These are phyloP conservation scores for Grosmannia clavigera DNA, from an alignment of 2,329 filamentous ascomycete genomes.

Conservation along the genomic window DNA sequence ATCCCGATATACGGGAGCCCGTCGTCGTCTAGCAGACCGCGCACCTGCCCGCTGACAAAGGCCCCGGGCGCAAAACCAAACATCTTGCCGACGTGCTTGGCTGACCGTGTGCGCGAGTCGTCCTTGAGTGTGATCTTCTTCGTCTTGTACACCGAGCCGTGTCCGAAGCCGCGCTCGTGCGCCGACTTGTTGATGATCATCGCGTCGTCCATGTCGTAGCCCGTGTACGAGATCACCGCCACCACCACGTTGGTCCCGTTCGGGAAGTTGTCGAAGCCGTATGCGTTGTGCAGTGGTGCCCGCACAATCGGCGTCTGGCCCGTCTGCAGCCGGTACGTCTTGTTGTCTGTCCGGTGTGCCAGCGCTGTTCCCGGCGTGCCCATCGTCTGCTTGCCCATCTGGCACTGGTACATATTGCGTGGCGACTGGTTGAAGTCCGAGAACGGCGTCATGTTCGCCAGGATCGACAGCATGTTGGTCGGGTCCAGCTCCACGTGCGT, in stretches of 20 bases:
- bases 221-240: slow-evolving; percentile 95
- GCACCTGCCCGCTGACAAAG: slow-evolving; percentile 56
- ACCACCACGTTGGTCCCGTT: slow-evolving; percentile 94
- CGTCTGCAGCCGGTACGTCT: slow-evolving; percentile 86
- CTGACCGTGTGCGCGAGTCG: slow-evolving; percentile 53
- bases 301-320: slow-evolving; percentile 92
- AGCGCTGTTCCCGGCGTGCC: slow-evolving; percentile 83
- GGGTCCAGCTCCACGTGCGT: slow-evolving; percentile 91
- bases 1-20: slow-evolving; percentile 74
- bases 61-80: slow-evolving; percentile 83
- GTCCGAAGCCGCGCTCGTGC: slow-evolving; percentile 88
- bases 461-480: slow-evolving; percentile 92
- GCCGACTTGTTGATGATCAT: slow-evolving; percentile 99
- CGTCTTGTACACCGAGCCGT: slow-evolving; percentile 96
- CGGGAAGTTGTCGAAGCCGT: slow-evolving; percentile 95
- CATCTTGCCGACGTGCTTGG: slow-evolving; percentile 61
- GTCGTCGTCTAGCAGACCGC: slow-evolving; percentile 69
- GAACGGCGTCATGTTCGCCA: slow-evolving; percentile 98
- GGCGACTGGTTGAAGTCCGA: slow-evolving; percentile 98
- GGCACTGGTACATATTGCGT: slow-evolving; percentile 98
- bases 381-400: slow-evolving; percentile 99
- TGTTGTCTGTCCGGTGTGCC: slow-evolving; percentile 88
- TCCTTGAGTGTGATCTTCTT: slow-evolving; percentile 83
- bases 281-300: slow-evolving; percentile 85
- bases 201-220: slow-evolving; percentile 99